Evolutionary conservation across 768 basidiomycete genomes (phyloP).

Genomic region (Ramaria sp.): DNA sequence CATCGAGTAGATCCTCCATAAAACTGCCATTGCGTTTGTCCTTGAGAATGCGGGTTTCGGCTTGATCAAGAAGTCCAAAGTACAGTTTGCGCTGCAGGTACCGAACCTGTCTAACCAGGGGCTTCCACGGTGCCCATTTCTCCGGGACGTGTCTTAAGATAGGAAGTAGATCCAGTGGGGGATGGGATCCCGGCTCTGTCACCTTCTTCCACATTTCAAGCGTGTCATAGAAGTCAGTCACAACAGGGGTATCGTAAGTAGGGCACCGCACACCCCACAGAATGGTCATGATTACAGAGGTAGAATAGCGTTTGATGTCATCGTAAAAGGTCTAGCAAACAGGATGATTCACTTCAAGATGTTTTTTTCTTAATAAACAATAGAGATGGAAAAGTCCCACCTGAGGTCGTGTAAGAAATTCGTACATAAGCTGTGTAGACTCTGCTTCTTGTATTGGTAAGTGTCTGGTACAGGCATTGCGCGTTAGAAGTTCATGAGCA

Average conservation of each 20-base stretch:
- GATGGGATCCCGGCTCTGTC: constrained; percentile 24
- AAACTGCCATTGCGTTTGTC: constrained; percentile 21
- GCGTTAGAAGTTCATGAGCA: constrained; percentile 13
- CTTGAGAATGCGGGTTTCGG: constrained; percentile 16
- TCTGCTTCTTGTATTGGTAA: constrained; percentile 21
- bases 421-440: constrained; percentile 20
- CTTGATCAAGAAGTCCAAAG: constrained; percentile 19
- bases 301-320: constrained; percentile 21
- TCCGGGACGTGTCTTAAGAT: constrained; percentile 24
- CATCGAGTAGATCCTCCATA: constrained; percentile 21
- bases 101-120: constrained; percentile 14
- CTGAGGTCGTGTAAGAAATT: constrained; percentile 19
- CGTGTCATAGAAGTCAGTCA: constrained; percentile 19
- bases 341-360: not conserved
- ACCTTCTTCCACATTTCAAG: constrained; percentile 18
- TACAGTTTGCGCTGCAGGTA: constrained; percentile 20
- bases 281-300: constrained; percentile 22
- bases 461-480: constrained; percentile 13
- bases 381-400: constrained; percentile 8
- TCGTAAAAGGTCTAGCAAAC: constrained; percentile 20
- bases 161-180: constrained; percentile 26
- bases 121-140: constrained; percentile 27
- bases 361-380: not conserved
- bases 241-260: constrained; percentile 16
- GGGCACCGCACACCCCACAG: constrained; percentile 24